Conservation (phyloP, 1,139 yeast species). For the Meyerozyma carpophila region DNA sequence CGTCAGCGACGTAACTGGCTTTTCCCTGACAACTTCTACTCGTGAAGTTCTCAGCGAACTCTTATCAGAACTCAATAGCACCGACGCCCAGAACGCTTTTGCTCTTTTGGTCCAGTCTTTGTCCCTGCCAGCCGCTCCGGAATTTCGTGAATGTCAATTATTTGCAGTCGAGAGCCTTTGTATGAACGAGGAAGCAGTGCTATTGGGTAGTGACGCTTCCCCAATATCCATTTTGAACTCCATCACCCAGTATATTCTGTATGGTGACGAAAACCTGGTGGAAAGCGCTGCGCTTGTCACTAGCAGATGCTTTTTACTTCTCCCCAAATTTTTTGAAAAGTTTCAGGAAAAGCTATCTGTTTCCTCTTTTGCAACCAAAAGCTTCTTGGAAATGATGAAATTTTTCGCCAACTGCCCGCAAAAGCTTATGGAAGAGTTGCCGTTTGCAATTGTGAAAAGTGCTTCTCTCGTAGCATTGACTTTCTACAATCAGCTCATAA, state of each 20-base stretch:
- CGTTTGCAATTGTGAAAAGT: constrained; percentile 30
- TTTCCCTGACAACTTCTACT: constrained; percentile 41
- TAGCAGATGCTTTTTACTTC: constrained; percentile 40
- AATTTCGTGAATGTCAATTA: constrained; percentile 32
- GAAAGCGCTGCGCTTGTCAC: constrained; percentile 26
- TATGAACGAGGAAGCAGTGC: constrained; percentile 37
- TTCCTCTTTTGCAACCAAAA: constrained; percentile 30
- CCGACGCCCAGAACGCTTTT: constrained; percentile 29
- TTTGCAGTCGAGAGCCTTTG: constrained; percentile 38
- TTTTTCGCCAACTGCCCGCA: constrained; percentile 15
- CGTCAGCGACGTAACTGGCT: constrained; percentile 69
- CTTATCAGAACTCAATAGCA: constrained; percentile 36
- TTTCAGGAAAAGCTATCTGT: constrained; percentile 32
- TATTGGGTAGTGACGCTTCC: constrained; percentile 14
- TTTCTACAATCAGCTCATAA: constrained; percentile 46
- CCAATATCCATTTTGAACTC: constrained; percentile 18
- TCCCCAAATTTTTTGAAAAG: constrained; percentile 56
- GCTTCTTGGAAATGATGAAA: constrained; percentile 31
- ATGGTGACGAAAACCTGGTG: background rate
- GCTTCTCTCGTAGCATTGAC: constrained; percentile 51
- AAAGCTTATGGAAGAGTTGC: constrained; percentile 14
- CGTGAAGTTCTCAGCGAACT: constrained; percentile 53
- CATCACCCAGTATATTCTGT: constrained; percentile 15
- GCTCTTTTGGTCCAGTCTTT: constrained; percentile 6
- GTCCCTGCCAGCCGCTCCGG: constrained; percentile 11